phyloP scores from a whole-genome alignment of 2,329 filamentous ascomycete genomes.

The Colletotrichum shisoi region DNA sequence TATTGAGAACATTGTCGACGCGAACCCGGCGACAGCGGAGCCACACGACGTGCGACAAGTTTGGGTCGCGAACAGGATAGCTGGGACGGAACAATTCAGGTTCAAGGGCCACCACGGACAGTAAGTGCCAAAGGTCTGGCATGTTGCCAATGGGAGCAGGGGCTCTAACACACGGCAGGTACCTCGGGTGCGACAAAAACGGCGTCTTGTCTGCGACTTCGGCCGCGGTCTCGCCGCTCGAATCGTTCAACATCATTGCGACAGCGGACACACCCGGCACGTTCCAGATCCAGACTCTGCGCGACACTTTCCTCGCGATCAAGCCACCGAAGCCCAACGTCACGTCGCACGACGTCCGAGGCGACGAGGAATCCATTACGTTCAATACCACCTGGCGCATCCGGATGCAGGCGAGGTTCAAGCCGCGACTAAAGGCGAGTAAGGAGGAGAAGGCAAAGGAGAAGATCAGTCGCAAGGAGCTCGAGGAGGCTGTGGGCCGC shows the following conservation, averaged over 20 bases:
- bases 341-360: conserved; percentile 71
- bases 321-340: conserved; percentile 62
- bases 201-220: conserved; percentile 78
- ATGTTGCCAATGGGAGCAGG: neutral
- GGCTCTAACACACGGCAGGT: conserved; percentile 58
- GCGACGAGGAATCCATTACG: conserved; percentile 72
- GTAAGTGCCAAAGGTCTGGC: conserved; percentile 54
- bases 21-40: conserved; percentile 82
- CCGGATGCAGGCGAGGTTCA: conserved; percentile 95
- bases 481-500: conserved; percentile 82
- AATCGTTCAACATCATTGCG: conserved; percentile 77
- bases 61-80: conserved; percentile 86
- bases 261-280: conserved; percentile 71
- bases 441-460: conserved; percentile 85
- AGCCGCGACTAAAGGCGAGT: conserved; percentile 78
- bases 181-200: conserved; percentile 84
- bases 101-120: conserved; percentile 91
- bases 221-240: conserved; percentile 83
- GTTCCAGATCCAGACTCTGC: conserved; percentile 77
- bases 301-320: conserved; percentile 73
- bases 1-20: conserved; percentile 89
- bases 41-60: conserved; percentile 96
- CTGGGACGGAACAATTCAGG: conserved; percentile 80
- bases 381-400: conserved; percentile 79
- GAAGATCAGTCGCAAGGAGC: conserved; percentile 84